phyloP scores from a whole-genome alignment of 2,329 filamentous ascomycete species.

The Diplodia mutila region DNA sequence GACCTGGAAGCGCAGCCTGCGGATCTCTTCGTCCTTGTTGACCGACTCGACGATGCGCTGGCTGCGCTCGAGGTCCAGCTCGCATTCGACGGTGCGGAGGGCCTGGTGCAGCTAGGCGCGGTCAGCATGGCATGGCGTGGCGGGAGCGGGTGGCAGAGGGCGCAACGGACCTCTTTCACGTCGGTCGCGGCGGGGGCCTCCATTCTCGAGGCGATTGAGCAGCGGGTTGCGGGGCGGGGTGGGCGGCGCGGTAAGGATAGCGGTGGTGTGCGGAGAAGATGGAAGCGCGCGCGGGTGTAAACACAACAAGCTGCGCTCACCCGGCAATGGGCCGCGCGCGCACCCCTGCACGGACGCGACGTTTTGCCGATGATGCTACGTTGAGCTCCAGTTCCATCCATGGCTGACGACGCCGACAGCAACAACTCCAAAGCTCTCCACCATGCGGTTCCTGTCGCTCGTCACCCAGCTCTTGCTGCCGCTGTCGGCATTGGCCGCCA shows the following conservation, averaged over 20 bases:
- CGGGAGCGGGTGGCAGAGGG: neutral
- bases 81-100: slow-evolving; percentile 60
- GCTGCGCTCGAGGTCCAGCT: slow-evolving; percentile 70
- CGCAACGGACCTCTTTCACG: slow-evolving; percentile 38
- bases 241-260: slow-evolving; percentile 3
- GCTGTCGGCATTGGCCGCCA: slow-evolving; percentile 64
- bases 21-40: slow-evolving; percentile 73
- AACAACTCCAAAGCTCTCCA: slow-evolving; percentile 38
- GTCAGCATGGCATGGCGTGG: slow-evolving; percentile 6
- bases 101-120: slow-evolving; percentile 51
- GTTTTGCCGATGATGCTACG: neutral
- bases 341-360: neutral
- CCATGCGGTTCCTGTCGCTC: slow-evolving; percentile 68
- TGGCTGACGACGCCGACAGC: slow-evolving; percentile 23
- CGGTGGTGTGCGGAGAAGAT: neutral
- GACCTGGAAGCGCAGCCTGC: slow-evolving; percentile 69
- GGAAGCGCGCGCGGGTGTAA: neutral
- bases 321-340: neutral
- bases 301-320: neutral
- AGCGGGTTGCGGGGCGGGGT: neutral
- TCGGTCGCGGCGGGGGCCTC: slow-evolving; percentile 36
- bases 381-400: neutral
- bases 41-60: slow-evolving; percentile 69
- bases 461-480: slow-evolving; percentile 67
- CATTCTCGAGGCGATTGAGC: slow-evolving; percentile 34